phyloP scores from a whole-genome alignment of 1,284 basidiomycete species.

The Cutaneotrichosporon sp. region DNA sequence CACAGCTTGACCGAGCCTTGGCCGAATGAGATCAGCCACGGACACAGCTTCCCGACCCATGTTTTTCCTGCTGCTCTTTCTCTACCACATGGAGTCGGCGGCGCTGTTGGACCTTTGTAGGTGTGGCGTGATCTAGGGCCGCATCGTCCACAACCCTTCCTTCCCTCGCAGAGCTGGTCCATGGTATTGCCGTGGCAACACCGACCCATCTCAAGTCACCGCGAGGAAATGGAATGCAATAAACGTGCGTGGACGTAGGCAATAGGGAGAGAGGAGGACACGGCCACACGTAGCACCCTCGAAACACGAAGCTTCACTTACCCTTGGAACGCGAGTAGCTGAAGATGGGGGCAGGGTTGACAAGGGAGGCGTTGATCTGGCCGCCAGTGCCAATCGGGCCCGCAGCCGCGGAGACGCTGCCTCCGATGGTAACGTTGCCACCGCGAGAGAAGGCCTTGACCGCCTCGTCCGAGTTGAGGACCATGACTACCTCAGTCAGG shows the following conservation, averaged over 20 bases:
- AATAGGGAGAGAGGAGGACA: too few relatives aligned
- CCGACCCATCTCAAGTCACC: too few relatives aligned
- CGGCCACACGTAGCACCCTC: neutral
- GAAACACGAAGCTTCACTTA: conserved; percentile 41
- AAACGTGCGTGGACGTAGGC: too few relatives aligned
- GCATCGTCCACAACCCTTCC: too few relatives aligned
- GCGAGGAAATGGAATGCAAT: too few relatives aligned
- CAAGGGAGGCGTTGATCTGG: conserved; percentile 78
- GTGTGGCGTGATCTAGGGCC: too few relatives aligned
- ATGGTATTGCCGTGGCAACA: too few relatives aligned
- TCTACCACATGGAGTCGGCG: neutral
- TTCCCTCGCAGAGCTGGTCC: too few relatives aligned
- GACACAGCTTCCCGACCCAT: neutral
- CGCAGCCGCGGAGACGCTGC: conserved; percentile 74
- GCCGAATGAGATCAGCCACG: neutral
- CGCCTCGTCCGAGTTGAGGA: conserved; percentile 94
- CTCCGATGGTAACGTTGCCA: conserved; percentile 93
- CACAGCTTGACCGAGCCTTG: neutral
- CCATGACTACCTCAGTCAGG: conserved; percentile 66
- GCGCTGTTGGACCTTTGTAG: too few relatives aligned
- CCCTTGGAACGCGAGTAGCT: conserved; percentile 94
- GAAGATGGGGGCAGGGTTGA: conserved; percentile 95
- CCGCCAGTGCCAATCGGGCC: conserved; percentile 96
- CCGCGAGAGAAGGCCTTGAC: conserved; percentile 92
- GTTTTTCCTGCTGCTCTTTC: neutral